Conservation (phyloP, 176 grass and related monocot genomes). For the Eleusine coracana region DNA sequence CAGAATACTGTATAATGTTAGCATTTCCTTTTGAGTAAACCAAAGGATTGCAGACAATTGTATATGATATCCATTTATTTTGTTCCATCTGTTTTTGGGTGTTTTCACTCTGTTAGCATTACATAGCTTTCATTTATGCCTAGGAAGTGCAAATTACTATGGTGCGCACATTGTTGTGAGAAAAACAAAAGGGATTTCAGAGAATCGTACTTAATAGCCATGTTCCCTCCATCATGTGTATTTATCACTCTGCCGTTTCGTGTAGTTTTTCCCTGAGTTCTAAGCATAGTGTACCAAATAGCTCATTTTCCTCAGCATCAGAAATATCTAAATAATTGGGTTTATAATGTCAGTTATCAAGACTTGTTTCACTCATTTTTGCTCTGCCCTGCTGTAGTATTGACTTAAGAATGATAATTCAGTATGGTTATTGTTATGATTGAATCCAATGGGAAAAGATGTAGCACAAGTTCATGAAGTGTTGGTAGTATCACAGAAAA, state of each 20-base stretch:
- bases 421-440: neutral
- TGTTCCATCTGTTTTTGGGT: neutral
- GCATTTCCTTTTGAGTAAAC: neutral
- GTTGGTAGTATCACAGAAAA: neutral
- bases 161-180: too few species aligned
- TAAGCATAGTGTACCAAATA: neutral
- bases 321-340: neutral
- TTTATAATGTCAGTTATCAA: neutral
- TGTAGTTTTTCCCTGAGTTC: slow-evolving; percentile 12
- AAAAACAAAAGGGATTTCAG: neutral
- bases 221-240: neutral
- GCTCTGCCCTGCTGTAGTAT: slow-evolving; percentile 2
- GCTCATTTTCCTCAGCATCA: neutral
- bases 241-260: neutral
- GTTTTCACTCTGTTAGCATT: too few species aligned
- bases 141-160: too few species aligned
- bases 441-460: slow-evolving; percentile 6
- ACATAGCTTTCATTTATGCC: neutral
- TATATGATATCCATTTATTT: neutral
- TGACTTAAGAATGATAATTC: neutral
- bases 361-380: neutral
- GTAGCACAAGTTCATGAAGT: neutral
- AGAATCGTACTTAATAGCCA: neutral
- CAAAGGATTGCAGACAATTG: neutral
- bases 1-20: neutral